Evolutionary conservation across 1,284 basidiomycete genomes (phyloP), one percentile per base, ranked within the genome.

Genomic region (Hymenochaete sp.): DNA sequence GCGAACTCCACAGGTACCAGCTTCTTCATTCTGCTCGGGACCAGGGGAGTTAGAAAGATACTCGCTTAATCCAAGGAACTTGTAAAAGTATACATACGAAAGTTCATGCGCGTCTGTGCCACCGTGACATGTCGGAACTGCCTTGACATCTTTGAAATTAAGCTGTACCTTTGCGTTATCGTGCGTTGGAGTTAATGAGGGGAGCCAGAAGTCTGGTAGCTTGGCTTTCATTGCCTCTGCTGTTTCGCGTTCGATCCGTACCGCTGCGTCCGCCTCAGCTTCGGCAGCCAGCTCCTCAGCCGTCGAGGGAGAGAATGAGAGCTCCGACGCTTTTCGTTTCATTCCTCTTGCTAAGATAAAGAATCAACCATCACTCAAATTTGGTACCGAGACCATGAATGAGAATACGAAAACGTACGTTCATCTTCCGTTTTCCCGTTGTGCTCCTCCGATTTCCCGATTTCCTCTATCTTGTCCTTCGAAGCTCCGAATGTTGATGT

Each of bases 141-240:
- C 65, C 63, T 92, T 92, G 42, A 90, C 75, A 55, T 89, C 84
- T 53, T 77, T 74, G 27, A 92, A 63, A 4, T 67, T 82, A 53
- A 58, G 74, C 49, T 69, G 87, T 53, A 19, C 60, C 60, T 31
- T 18, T 10, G 32, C 43, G 4, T 74, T 75, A 0, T 75, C 64
- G 56, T 83, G 82, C 2, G 84, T 86, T 0, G 93, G 92, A 0
- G 92, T 90, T 27, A 95, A 65, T 0, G 79, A 88, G 14, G 87
- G 92, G 36, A 96, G 70, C 93, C 93, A 97, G 60, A 95, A 98
- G 55, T 93, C 90, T 0, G 93, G 91, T 5, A 97, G 72, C 61
- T 95, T 95, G 47, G 79, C 75, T 49, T 83, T 85, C 42, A 93
- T 67, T 2, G 82, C 74, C 51, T 91, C 89, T 0, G 81, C 79